Percentiles rank a stretch among this genome's conserved stretches.
These are phyloP conservation scores for Hyphopichia homilentoma DNA, from an alignment of 805 yeast species.

Conservation along the genomic window DNA sequence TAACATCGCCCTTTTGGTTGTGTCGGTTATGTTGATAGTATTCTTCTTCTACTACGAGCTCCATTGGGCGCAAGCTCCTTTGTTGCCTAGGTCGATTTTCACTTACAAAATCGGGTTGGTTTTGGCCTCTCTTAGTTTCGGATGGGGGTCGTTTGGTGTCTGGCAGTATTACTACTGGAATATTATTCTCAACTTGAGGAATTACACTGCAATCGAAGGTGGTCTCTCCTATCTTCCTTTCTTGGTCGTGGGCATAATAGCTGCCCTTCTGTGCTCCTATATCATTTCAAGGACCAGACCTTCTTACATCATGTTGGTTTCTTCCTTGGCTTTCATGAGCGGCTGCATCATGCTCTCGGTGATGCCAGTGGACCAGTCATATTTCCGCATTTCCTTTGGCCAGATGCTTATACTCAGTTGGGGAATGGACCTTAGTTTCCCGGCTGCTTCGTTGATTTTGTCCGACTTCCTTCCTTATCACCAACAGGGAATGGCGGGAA, in stretches of 20 bases:
- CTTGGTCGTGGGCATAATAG: conserved; percentile 52
- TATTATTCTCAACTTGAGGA: conserved; percentile 47
- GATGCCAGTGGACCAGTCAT: conserved; percentile 57
- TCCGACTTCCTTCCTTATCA: conserved; percentile 56
- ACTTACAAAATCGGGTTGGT: conserved; percentile 44
- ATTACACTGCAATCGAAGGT: conserved; percentile 31
- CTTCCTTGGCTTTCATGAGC: conserved; percentile 53
- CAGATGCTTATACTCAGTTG: conserved; percentile 54
- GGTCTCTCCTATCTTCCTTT: conserved; percentile 43
- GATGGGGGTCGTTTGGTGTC: conserved; percentile 78
- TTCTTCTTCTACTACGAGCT: conserved; percentile 50
- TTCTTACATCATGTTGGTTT: conserved; percentile 44
- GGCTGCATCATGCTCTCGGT: conserved; percentile 52
- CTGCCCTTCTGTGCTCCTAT: conserved; percentile 50
- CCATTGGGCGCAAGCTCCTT: conserved; percentile 43
- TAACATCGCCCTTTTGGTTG: conserved; percentile 50
- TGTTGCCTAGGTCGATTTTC: conserved; percentile 51
- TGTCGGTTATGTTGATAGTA: conserved; percentile 41
- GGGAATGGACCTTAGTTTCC: conserved; percentile 80
- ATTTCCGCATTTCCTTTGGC: conserved; percentile 56
- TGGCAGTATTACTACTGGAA: conserved; percentile 65
- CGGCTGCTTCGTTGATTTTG: conserved; percentile 64
- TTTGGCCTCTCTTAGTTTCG: conserved; percentile 49
- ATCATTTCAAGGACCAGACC: conserved; percentile 47
- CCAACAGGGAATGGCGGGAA: conserved; percentile 78